phyloP scores from a whole-genome alignment of 2,329 filamentous ascomycete species.

The Cladosporium sp. region DNA sequence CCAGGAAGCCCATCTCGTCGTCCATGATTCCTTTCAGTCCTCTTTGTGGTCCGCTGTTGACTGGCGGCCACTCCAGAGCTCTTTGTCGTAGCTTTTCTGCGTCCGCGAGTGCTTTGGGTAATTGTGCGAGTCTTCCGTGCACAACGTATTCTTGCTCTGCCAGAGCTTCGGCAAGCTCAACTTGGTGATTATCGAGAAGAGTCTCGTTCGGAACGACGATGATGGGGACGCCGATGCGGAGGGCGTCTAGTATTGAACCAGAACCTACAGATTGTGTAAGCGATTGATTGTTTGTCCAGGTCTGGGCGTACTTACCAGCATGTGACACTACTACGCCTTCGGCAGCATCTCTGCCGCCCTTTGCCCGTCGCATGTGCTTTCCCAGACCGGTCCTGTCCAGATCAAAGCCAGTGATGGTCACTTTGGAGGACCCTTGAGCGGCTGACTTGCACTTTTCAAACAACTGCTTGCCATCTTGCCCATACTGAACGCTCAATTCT shows the following conservation, averaged over 20 bases:
- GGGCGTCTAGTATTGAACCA: conserved; percentile 80
- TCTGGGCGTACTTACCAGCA: conserved; percentile 52
- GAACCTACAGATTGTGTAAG: conserved; percentile 56
- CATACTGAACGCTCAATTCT: conserved; percentile 74
- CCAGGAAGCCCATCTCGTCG: conserved; percentile 55
- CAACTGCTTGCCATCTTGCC: conserved; percentile 56
- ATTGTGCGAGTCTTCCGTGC: conserved; percentile 60
- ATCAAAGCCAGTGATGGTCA: conserved; percentile 60
- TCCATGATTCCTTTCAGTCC: conserved; percentile 51
- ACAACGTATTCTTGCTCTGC: conserved; percentile 71
- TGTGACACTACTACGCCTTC: conserved; percentile 82
- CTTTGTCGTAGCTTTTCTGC: conserved; percentile 44
- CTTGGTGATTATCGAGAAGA: conserved; percentile 86
- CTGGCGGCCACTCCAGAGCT: conserved; percentile 48
- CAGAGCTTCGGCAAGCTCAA: conserved; percentile 76
- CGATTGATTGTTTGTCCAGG: neutral
- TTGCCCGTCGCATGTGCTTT: conserved; percentile 54
- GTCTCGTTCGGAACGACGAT: conserved; percentile 82
- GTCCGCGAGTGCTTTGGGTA: conserved; percentile 44
- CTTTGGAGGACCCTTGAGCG: conserved; percentile 26
- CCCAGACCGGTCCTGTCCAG: conserved; percentile 60
- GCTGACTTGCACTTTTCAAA: conserved; percentile 40
- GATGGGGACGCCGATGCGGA: conserved; percentile 69
- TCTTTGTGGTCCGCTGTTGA: conserved; percentile 41
- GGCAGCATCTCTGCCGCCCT: conserved; percentile 36